phyloP scores from a whole-genome alignment of 805 yeast genomes.

The Kodamaea kakaduensis region DNA sequence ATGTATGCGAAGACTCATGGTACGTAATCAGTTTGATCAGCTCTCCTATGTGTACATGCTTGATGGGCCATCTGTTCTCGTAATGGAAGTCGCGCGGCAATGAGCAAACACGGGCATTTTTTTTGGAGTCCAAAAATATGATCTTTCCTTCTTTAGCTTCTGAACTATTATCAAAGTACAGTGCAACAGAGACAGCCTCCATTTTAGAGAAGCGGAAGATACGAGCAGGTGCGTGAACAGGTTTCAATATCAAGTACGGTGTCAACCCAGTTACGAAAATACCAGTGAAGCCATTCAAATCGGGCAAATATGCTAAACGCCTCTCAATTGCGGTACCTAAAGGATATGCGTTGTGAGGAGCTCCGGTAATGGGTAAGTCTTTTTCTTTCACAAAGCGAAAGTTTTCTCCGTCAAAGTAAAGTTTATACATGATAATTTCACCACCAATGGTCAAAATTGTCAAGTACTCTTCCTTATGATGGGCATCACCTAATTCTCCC shows the following conservation, averaged over 20 bases:
- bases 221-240: conserved; percentile 59
- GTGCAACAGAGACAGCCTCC: conserved; percentile 64
- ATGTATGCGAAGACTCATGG: conserved; percentile 63
- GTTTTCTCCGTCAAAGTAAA: conserved; percentile 46
- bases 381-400: conserved; percentile 41
- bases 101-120: conserved; percentile 61
- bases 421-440: conserved; percentile 64
- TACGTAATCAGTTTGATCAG: conserved; percentile 65
- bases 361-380: conserved; percentile 59
- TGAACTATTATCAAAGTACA: conserved; percentile 39
- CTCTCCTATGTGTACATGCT: conserved; percentile 49
- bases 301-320: conserved; percentile 54
- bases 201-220: conserved; percentile 62
- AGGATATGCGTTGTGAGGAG: conserved; percentile 73
- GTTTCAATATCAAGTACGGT: conserved; percentile 66
- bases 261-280: conserved; percentile 71
- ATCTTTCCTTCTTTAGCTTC: conserved; percentile 55
- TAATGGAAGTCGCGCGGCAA: conserved; percentile 48
- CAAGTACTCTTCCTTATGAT: conserved; percentile 55
- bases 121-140: conserved; percentile 66
- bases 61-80: conserved; percentile 59
- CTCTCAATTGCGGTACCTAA: conserved; percentile 68
- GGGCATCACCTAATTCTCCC: conserved; percentile 60
- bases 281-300: conserved; percentile 54
- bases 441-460: conserved; percentile 78